Conservation (phyloP, 331 rosid species). For the Rosa hybrid region DNA sequence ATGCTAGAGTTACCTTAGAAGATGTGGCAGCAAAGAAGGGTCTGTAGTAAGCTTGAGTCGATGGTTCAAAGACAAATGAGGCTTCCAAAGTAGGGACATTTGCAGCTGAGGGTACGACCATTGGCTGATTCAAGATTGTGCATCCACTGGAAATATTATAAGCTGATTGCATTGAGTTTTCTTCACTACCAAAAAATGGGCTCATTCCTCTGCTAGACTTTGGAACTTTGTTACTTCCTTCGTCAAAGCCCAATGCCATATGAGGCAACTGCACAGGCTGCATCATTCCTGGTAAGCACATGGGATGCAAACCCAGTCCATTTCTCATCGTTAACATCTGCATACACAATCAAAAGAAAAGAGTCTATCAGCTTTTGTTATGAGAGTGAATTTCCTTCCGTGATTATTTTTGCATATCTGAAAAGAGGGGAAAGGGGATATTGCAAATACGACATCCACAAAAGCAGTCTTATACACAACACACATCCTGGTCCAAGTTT, state of each 20-base stretch:
- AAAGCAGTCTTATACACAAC: background rate
- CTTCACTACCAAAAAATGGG: constrained; percentile 37
- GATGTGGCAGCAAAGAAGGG: constrained; percentile 33
- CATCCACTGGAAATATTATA: constrained; percentile 44
- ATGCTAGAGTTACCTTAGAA: constrained; percentile 36
- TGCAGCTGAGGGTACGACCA: constrained; percentile 38
- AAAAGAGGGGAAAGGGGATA: background rate
- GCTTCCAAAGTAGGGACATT: constrained; percentile 41
- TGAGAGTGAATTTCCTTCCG: background rate
- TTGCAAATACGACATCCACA: background rate
- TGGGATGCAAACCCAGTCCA: constrained; percentile 85
- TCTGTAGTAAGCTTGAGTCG: constrained; percentile 39
- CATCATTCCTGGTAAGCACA: constrained; percentile 65
- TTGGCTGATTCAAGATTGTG: constrained; percentile 47
- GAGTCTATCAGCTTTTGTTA: background rate
- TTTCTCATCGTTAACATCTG: constrained; percentile 76
- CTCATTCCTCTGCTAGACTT: constrained; percentile 41
- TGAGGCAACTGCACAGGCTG: constrained; percentile 57
- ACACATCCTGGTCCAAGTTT: background rate
- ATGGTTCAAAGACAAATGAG: constrained; percentile 47
- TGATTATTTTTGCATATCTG: background rate
- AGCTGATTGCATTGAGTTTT: constrained; percentile 36
- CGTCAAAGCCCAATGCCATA: constrained; percentile 48
- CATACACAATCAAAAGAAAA: constrained; percentile 24
- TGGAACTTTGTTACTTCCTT: constrained; percentile 41